A percentile compares a stretch with the other conserved stretches of the same genome.
Conservation (phyloP, 192 early-diverging fungal genomes). For the Cetraspora pellucida region DNA sequence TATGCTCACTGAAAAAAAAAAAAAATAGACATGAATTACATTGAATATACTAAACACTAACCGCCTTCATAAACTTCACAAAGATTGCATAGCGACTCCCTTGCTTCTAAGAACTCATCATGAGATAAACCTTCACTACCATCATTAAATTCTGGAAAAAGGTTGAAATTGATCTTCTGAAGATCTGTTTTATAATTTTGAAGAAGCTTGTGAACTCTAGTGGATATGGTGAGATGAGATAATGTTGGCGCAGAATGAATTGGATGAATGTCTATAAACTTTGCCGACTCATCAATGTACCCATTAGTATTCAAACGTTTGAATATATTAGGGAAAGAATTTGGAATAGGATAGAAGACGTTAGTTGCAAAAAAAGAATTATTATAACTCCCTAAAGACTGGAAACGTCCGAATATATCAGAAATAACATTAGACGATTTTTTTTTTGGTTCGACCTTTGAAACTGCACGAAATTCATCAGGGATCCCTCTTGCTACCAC, state of each 20-base stretch:
- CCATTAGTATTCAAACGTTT: conserved; percentile 40
- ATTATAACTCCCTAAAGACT: not conserved
- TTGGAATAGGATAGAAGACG: conserved; percentile 43
- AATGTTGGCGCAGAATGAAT: conserved; percentile 16
- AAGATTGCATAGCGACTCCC: conserved; percentile 2
- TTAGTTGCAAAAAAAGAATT: conserved; percentile 19
- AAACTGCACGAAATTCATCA: not conserved
- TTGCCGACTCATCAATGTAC: conserved; percentile 11
- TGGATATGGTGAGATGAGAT: conserved; percentile 19
- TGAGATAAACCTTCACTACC: conserved; percentile 5
- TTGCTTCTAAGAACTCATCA: conserved; percentile 23
- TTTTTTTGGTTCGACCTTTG: not conserved
- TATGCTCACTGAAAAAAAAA: no score
- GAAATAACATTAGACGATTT: not conserved
- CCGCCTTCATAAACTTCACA: not conserved
- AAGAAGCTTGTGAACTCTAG: not conserved
- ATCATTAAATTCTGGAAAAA: conserved; percentile 17
- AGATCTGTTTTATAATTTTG: not conserved
- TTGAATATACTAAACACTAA: not conserved
- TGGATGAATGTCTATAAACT: not conserved
- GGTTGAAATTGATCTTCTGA: conserved; percentile 6
- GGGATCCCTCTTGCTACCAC: conserved; percentile 20
- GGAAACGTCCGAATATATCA: not conserved
- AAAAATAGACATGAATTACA: no score
- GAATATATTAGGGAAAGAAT: conserved; percentile 47